Evolutionary conservation across 352 stramenopile species (phyloP), one percentile per base, ranked within the genome.

Genomic region (Globisporangium camurandrum): DNA sequence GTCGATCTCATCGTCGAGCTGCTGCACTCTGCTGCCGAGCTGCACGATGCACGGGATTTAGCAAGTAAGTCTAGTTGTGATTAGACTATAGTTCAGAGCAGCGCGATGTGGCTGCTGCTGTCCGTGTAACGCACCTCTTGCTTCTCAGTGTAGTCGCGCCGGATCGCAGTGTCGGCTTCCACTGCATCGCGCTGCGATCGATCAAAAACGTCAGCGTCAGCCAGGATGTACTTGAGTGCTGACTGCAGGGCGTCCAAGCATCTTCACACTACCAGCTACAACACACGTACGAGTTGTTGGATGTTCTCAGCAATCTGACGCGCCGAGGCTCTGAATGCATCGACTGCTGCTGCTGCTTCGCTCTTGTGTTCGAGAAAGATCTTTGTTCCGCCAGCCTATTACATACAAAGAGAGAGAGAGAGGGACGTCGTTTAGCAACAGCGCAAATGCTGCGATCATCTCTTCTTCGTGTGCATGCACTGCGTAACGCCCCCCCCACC

Each of bases 361-460:
- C 67, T 51, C 26, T 56, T 54, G 44, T 69, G 67, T 33, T 72
- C 62, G 11, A 75, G 58, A 23, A 75, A 75, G 1, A 65, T 5
- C 20, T 71, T 75, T 3, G 66, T 75, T 8, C 66, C 66, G 7
- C 24, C 61, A 0, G 63, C 62, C 66, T 67, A 23, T 41, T 19
- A 3, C 3, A 23, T 12, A 27, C 1, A 8, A n/a, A n/a, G n/a
- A n/a, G n/a, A n/a, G n/a, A n/a, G n/a, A n/a, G n/a, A n/a, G n/a
- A n/a, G 2, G 3, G 4, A 24, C 4, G 36, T 41, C 36, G 23
- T 17, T 41, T 19, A 19, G 9, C 33, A 39, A 24, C 12, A 51
- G 2, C 19, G 38, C 19, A 9, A 54, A 20, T 27, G 56, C 33
- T 14, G 23, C 10, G 14, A 26, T 16, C n/a, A n/a, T n/a, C n/a